phyloP scores from a whole-genome alignment of 1,284 basidiomycete species.

The Rhodofomes roseus region DNA sequence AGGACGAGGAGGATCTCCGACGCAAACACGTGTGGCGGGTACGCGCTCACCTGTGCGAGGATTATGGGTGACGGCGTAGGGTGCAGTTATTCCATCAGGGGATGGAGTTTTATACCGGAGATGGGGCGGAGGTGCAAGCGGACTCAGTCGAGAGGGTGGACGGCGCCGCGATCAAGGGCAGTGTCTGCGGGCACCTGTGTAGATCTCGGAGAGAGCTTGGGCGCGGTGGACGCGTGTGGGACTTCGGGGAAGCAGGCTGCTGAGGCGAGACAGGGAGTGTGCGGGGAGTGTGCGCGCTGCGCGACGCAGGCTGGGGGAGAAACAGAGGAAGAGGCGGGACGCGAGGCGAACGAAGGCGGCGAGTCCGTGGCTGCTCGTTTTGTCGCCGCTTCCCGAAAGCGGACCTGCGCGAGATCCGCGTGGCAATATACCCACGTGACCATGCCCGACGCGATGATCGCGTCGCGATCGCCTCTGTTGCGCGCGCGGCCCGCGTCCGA shows the following conservation, averaged over 20 bases:
- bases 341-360: background rate
- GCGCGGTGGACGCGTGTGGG: background rate
- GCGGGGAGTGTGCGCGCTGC: constrained; percentile 17
- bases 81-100: constrained; percentile 20
- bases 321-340: constrained; percentile 7
- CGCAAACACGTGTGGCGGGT: constrained; percentile 14
- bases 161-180: constrained; percentile 21
- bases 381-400: constrained; percentile 1
- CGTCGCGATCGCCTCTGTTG: no score
- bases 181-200: constrained; percentile 8
- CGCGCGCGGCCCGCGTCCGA: background rate
- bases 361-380: background rate
- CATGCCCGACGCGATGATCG: background rate
- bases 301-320: constrained; percentile 14
- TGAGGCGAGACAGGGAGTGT: no score
- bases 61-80: constrained; percentile 20
- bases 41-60: constrained; percentile 19
- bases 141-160: constrained; percentile 13
- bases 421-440: background rate
- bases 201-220: background rate
- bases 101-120: constrained; percentile 11
- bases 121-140: constrained; percentile 10
- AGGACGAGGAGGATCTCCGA: constrained; percentile 14
- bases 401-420: background rate
- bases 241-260: no score